Evolutionary conservation across 345 rosid species (phyloP).

Genomic region (Dipteronia dyeriana): DNA sequence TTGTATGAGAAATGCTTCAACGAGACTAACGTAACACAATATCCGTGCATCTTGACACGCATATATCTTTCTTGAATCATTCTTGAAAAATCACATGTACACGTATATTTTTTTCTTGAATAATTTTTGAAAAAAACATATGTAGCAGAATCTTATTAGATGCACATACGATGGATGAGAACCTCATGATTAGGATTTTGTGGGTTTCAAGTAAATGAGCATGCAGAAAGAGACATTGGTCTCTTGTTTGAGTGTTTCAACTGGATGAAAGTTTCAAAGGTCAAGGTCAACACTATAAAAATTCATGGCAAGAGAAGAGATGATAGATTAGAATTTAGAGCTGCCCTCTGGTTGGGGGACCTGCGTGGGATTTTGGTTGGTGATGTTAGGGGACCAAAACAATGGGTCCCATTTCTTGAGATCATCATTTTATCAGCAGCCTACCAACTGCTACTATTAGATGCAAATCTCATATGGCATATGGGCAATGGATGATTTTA

Average conservation of each 20-base stretch:
- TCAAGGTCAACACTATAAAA: constrained; percentile 10
- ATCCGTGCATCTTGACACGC: neutral
- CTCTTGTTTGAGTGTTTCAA: neutral
- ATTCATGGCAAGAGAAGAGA: neutral
- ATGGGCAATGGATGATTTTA: neutral
- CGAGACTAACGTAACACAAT: neutral
- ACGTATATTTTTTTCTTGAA: neutral
- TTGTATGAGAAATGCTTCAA: neutral
- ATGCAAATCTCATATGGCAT: neutral
- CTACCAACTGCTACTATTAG: constrained; percentile 14
- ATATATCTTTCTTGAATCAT: neutral
- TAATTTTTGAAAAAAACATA: too few species aligned
- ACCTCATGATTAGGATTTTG: neutral
- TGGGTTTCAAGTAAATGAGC: constrained; percentile 13
- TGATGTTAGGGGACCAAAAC: neutral
- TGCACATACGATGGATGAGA: neutral
- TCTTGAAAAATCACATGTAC: too few species aligned
- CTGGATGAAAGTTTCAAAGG: constrained; percentile 13
- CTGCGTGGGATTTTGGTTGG: constrained; percentile 4
- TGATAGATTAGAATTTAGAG: neutral
- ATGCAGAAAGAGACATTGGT: neutral
- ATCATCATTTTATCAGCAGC: constrained; percentile 23
- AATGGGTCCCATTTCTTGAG: constrained; percentile 17
- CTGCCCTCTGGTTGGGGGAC: constrained; percentile 18
- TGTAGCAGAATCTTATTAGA: too few species aligned